A percentile compares a stretch with the other conserved stretches of the same genome.
Conservation (phyloP, 345 rosid species). For the Mallotus nudiflorus region DNA sequence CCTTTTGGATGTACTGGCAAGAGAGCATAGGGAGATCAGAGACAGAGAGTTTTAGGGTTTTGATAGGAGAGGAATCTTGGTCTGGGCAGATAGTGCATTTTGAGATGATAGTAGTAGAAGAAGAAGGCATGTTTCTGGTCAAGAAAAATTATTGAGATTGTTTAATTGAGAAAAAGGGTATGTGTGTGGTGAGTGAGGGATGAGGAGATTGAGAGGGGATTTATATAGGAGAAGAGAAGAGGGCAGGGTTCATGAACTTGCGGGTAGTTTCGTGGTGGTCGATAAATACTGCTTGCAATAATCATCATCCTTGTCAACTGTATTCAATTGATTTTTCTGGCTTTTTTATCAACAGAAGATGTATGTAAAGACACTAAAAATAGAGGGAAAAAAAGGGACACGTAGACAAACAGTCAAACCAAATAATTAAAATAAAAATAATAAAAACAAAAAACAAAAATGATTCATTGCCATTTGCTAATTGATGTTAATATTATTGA, state of each 20-base stretch:
- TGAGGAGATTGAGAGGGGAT: conserved; percentile 11
- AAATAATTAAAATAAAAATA: no score
- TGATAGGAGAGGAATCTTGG: conserved; percentile 31
- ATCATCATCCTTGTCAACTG: neutral
- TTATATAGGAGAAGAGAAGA: conserved; percentile 41
- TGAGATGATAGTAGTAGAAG: conserved; percentile 41
- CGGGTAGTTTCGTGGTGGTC: conserved; percentile 13
- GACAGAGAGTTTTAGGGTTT: conserved; percentile 66
- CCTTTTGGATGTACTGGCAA: conserved; percentile 96
- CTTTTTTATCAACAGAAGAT: conserved; percentile 5
- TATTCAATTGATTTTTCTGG: neutral
- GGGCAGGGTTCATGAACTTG: conserved; percentile 58
- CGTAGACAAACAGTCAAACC: neutral
- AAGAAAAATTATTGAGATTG: neutral
- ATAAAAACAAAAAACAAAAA: no score
- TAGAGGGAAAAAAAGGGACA: no score
- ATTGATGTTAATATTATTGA: no score
- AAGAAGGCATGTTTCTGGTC: conserved; percentile 50
- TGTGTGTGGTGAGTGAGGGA: neutral
- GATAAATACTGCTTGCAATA: neutral
- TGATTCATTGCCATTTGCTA: no score
- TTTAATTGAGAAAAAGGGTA: neutral
- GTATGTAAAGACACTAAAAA: neutral
- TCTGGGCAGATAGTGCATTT: conserved; percentile 60
- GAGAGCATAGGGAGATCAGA: conserved; percentile 98